phyloP scores from a whole-genome alignment of 768 basidiomycete species.

The Obba rivulosa region DNA sequence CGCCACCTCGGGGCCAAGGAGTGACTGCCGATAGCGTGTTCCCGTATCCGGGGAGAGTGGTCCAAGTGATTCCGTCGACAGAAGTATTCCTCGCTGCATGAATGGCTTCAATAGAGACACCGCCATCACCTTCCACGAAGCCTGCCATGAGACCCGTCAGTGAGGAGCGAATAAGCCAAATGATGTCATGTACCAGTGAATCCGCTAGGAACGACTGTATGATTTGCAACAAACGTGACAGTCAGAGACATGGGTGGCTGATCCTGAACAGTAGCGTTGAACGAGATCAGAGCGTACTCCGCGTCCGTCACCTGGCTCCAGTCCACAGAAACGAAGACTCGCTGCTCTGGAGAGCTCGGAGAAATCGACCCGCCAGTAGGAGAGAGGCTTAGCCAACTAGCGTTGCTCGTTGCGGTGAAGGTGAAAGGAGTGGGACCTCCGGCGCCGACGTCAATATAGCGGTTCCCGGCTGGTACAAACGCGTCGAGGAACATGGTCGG shows the following conservation, averaged over 20 bases:
- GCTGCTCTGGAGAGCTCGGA: conserved; percentile 39
- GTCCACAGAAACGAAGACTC: conserved; percentile 53
- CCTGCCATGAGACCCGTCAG: conserved; percentile 23
- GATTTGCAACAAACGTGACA: conserved; percentile 26
- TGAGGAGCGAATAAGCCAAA: background rate
- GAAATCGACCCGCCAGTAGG: conserved; percentile 45
- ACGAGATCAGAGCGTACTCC: conserved; percentile 35
- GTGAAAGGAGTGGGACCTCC: conserved; percentile 56
- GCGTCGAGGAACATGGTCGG: conserved; percentile 51
- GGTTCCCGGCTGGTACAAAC: conserved; percentile 46
- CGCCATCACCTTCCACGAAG: conserved; percentile 60
- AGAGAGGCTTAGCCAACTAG: conserved; percentile 48
- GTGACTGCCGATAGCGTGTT: conserved; percentile 56
- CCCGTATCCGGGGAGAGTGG: conserved; percentile 55
- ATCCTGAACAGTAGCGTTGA: conserved; percentile 39
- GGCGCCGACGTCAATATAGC: conserved; percentile 57
- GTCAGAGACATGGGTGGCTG: conserved; percentile 29
- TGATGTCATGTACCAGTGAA: conserved; percentile 40
- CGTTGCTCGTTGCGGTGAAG: conserved; percentile 45
- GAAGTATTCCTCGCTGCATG: conserved; percentile 45
- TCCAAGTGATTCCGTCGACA: conserved; percentile 51
- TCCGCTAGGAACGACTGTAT: conserved; percentile 30
- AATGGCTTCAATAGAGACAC: conserved; percentile 61
- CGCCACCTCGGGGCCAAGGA: conserved; percentile 47
- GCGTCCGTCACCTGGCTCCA: conserved; percentile 42